Percentiles rank a stretch among this genome's conserved stretches.
Evolutionary conservation across 179 eudicot genomes (phyloP).

Genomic region (Silene coronaria): DNA sequence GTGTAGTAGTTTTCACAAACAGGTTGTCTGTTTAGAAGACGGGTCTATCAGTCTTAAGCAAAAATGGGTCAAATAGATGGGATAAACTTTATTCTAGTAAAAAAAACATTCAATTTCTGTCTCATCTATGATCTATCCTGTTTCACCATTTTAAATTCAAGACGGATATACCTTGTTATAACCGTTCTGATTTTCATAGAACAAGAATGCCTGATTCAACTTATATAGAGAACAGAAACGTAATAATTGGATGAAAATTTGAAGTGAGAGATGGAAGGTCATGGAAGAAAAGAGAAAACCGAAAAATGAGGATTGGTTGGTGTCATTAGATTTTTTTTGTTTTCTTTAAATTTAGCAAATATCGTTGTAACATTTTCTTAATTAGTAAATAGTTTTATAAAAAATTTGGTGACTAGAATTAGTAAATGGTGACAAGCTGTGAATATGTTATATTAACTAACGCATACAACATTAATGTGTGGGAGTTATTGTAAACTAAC

Average conservation of each 20-base stretch:
- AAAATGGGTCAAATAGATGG: no score
- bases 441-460: conserved; percentile 26
- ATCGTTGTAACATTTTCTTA: background rate
- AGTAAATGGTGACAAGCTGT: conserved; percentile 21
- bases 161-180: no score
- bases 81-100: no score
- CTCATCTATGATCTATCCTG: no score
- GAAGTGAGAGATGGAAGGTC: background rate
- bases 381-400: conserved; percentile 21
- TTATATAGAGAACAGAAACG: background rate
- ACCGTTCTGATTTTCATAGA: no score
- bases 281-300: background rate
- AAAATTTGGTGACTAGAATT: conserved; percentile 15
- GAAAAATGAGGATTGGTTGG: background rate
- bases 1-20: no score
- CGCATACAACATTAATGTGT: conserved; percentile 27
- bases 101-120: no score
- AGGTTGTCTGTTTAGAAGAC: no score
- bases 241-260: background rate
- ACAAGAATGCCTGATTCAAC: no score
- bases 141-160: no score
- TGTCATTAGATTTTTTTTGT: background rate
- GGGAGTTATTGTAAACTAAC: conserved; percentile 30
- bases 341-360: background rate
- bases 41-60: no score